These are phyloP conservation scores for Sclerotinia borealis DNA, from an alignment of 2,329 filamentous ascomycete species.

Conservation along the genomic window DNA sequence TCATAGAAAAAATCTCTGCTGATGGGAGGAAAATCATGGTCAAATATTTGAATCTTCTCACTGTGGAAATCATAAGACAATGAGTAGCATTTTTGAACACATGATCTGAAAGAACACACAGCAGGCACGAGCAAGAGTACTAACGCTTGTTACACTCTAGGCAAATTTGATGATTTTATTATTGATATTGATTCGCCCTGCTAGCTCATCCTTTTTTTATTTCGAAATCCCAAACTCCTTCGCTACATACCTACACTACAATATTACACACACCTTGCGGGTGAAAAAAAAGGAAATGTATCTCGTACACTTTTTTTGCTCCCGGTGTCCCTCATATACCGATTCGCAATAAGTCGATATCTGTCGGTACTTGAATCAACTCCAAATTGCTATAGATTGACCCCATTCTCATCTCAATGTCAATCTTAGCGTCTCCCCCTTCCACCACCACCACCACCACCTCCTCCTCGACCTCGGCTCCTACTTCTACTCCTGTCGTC, in stretches of 20 bases:
- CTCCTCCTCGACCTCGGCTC: constrained; percentile 28
- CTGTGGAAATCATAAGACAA: not conserved
- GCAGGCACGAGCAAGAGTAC: not conserved
- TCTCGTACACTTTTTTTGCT: not conserved
- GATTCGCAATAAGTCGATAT: not conserved
- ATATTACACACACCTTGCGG: not conserved
- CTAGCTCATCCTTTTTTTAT: not conserved
- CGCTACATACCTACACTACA: not conserved
- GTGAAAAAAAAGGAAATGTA: not conserved
- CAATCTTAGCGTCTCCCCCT: not conserved
- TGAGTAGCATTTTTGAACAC: not conserved
- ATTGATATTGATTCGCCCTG: not conserved
- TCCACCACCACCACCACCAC: constrained; percentile 21
- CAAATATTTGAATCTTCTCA: not conserved
- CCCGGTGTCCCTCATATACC: not conserved
- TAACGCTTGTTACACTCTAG: not conserved
- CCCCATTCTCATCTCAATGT: not conserved
- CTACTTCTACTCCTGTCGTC: constrained; percentile 40
- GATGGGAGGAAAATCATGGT: not conserved
- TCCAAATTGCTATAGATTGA: not conserved
- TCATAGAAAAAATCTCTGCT: not conserved
- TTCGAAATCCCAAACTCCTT: not conserved
- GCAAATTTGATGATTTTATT: not conserved
- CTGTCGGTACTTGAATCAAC: not conserved
- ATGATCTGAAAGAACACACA: not conserved